Base-by-base conservation (phyloP, 768 basidiomycete species). In the Amanita pallidorosea region DNA sequence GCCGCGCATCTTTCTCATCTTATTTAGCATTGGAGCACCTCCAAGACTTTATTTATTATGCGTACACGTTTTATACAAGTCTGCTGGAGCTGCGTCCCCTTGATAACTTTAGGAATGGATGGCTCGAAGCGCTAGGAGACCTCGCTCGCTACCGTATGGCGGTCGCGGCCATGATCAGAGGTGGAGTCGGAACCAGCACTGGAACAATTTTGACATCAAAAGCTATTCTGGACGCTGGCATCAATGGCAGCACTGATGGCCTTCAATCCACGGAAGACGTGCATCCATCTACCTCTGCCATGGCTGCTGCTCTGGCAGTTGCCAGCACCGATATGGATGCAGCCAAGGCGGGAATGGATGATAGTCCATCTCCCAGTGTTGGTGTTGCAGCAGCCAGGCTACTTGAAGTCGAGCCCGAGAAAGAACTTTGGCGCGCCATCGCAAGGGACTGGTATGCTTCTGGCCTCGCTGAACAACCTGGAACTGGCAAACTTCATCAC, bases 111-210 rank as follows among this genome's bases (percentile, higher is more conserved):
- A 81, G 83, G 53, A 70, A 78, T 2, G 83, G 84, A 15, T 99
- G 96, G 96, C 79, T 98, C 47, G 96, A 99, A 64, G 91, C 94
- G 3, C 81, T 99, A 13, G 96, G 96, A 20, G 96, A 99, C 66
- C 76, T 99, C 27, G 92, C 96, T 0, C 76, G 94, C 33, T 98
- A 97, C 64, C 79, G 88, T 46, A 95, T 96, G 88, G 85, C 86
- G 1, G 88, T 97, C n/a, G 88, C 90, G n/a, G 84, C 82, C 29
- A 81, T 92, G 75, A 74, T 88, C 25, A 74, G 77, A 23, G 73
- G 75, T 23, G 72, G 68, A 31, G 61, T 73, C 4, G 67, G 70
- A 15, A 61, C 65, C 3, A 60, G 64, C 17, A 62, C 65, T 4
- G 70, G 73, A 2, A 47, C 57, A 11, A 63, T 71, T 0, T 72